Base-by-base conservation (phyloP, 2,329 filamentous ascomycete species). In the Cladosporium sp. region DNA sequence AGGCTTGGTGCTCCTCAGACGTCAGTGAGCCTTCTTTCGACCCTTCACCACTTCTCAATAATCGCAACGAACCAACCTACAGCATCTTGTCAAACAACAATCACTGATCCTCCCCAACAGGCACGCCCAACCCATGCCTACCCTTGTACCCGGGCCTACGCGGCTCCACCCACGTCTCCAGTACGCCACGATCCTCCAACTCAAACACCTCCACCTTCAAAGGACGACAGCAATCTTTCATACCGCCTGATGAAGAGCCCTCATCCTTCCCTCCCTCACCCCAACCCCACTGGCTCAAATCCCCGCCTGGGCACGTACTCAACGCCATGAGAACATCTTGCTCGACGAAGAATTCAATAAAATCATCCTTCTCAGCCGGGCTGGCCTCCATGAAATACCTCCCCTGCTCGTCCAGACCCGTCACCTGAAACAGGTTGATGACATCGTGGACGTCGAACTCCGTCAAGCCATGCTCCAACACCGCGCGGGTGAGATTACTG, bases 341-440 rank as follows among this genome's bases (percentile, higher is more conserved):
- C 72, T 93, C 89, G 0, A 88, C 87, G 54, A 93, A 81, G 63
- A 93, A 90, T 67, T 89, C 86, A 50, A 92, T 80, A 50, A 77
- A 82, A 52, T 84, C 80, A 0, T 75, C 79, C 5, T 67, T 58
- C 48, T 70, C 65, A 0, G 80, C 81, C 0, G 81, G 81, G 51
- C 76, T 80, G 0, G 80, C 77, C 52, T 76, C 82, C 77, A 95
- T 95, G 54, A 88, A 91, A 58, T 91, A 92, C 45, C 82, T 78
- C 0, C 86, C 88, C 53, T 84, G 62, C 47, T 79, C 74, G 60
- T 93, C 85, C 41, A 93, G 65, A 0, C 88, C 88, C 0, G 89
- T 93, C 6, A 91, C 87, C 66, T 95, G 89, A 64, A 95, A 93
- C 3, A 95, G 75, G 62, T 95, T 95, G 49, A 95, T 76, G 0